Base-by-base conservation (phyloP, 805 yeast genomes). In the Zygosaccharomyces gambellarensis region DNA sequence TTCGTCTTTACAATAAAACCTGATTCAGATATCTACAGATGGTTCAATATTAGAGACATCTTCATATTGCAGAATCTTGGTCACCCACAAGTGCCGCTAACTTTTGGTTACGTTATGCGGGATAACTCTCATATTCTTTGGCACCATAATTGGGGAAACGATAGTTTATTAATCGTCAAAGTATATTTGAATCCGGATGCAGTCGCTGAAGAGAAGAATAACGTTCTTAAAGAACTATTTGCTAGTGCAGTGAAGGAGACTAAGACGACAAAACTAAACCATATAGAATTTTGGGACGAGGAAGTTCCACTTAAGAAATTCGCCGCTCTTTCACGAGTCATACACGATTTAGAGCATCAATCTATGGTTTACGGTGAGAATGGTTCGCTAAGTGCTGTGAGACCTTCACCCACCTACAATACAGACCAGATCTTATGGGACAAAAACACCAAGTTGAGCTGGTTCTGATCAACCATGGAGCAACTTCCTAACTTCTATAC, bases 391-490 rank as follows among this genome's bases (percentile, higher is more conserved):
- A 66, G 78, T 52, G 78, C 79, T 1, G 64, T 74, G 43, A 69
- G 72, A 52, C 61, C 68, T 27, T 65, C 68, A 19, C 48, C 51
- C 11, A 63, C 58, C 2, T 58, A 54, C 36, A 59, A 59, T 1
- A 52, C 55, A 1, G 59, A 57, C 1, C 45, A 56, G 10, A 54
- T 64, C 23, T 46, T 59, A 2, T 77, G 81, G 81, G 72, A 63
- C 21, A 62, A 68, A 49, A 74, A 74, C 47, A 70, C 76, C 11
- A 75, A 75, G 55, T 77, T 73, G 62, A 70, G 76, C 39, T 77
- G 81, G 81, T 77, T 76, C 55, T 77, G 50, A 50, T n/a, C 12
- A 19, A 30, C 27, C 29, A 14, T 34, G 3, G 36, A 5, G 10
- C 28, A 12, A 29, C 11, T 21, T 29, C 22, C 9, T 34, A 17